Percentiles rank a stretch among this genome's conserved stretches.
Conservation (phyloP, 306 rosid genomes). For the Crataegus laevigata region DNA sequence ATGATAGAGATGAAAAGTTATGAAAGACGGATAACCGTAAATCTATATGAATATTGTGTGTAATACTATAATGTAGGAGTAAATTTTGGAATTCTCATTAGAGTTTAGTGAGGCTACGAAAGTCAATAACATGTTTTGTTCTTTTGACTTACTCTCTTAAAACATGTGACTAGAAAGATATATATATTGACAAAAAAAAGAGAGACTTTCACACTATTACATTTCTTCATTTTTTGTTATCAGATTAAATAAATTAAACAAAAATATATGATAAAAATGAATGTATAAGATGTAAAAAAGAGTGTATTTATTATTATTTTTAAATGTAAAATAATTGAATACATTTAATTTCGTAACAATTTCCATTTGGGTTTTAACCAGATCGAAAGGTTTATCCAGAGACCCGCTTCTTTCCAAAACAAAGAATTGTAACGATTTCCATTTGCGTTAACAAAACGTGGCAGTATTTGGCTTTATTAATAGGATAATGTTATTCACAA, state of each 20-base stretch:
- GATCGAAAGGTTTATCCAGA: no score
- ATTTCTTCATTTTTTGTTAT: no score
- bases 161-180: background rate
- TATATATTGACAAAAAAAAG: background rate
- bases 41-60: no score
- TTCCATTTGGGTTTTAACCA: background rate
- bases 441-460: background rate
- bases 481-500: fast-evolving
- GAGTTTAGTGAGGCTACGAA: background rate
- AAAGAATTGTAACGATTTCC: background rate
- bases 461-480: no score
- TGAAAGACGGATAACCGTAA: background rate
- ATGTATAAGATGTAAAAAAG: fast-evolving
- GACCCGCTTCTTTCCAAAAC: no score
- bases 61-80: no score
- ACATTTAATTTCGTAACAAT: background rate
- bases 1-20: background rate
- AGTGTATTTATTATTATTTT: no score
- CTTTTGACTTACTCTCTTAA: background rate
- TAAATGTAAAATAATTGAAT: background rate
- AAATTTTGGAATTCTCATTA: background rate
- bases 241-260: background rate
- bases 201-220: no score
- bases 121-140: background rate
- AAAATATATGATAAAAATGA: background rate